Conservation (phyloP, 176 grass and related monocot species). For the Musa itinerans region DNA sequence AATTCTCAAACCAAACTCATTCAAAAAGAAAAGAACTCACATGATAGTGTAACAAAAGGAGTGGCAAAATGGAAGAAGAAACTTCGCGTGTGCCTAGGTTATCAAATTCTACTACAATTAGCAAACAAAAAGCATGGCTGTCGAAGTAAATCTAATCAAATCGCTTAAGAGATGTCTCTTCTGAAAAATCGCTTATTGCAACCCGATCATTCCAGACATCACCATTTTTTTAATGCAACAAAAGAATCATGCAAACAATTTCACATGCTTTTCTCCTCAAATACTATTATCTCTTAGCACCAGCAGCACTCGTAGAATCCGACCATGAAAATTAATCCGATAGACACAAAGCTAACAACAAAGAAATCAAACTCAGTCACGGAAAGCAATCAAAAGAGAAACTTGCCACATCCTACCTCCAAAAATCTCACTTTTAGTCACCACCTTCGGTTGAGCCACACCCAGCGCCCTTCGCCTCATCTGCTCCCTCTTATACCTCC, state of each 20-base stretch:
- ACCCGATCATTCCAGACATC: background rate
- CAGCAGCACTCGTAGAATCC: background rate
- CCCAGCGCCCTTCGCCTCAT: background rate
- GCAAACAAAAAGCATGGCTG: background rate
- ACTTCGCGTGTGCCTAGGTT: background rate
- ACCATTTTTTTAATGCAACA: background rate
- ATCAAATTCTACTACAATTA: background rate
- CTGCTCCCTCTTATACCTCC: constrained; percentile 1
- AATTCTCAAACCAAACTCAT: background rate
- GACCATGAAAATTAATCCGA: background rate
- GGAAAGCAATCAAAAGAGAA: background rate
- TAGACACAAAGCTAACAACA: background rate
- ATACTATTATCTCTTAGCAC: background rate
- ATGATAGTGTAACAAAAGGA: too few species aligned
- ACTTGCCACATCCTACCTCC: background rate
- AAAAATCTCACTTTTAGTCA: background rate
- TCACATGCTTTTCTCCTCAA: background rate
- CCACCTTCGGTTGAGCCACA: background rate
- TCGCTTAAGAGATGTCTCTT: background rate
- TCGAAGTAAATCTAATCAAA: background rate
- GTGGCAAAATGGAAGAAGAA: too few species aligned
- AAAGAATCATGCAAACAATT: background rate
- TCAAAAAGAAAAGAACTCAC: too few species aligned
- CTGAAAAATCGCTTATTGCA: background rate
- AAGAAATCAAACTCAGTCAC: too few species aligned